A percentile compares a stretch with the other conserved stretches of the same genome.
These are phyloP conservation scores for Tuber calosporum DNA, from an alignment of 495 filamentous ascomycete species.

Conservation along the genomic window DNA sequence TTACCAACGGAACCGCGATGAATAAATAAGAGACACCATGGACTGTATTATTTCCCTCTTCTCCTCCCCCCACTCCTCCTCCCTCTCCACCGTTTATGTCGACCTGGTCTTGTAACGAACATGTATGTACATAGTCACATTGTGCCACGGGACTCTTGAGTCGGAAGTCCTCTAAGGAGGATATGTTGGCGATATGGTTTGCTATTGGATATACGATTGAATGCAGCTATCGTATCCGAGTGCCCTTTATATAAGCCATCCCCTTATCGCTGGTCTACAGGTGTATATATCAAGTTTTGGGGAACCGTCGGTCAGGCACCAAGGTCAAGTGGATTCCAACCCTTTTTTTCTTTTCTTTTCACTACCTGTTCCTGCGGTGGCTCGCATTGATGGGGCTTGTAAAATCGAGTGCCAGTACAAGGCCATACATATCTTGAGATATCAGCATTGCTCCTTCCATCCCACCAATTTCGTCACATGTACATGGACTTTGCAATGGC, in stretches of 20 bases:
- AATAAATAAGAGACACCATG: slow-evolving; percentile 5
- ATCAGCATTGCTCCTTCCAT: neutral
- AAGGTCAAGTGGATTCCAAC: neutral
- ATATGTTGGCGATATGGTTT: neutral
- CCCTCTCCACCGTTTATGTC: neutral
- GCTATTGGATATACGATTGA: neutral
- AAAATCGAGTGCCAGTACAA: neutral
- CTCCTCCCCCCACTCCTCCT: neutral
- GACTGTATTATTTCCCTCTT: neutral
- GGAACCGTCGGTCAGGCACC: neutral
- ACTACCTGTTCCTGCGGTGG: neutral
- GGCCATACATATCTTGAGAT: neutral
- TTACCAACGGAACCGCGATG: slow-evolving; percentile 55
- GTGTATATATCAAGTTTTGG: neutral
- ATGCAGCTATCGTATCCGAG: neutral
- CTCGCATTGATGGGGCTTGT: neutral
- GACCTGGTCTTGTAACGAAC: neutral
- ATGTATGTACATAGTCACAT: neutral
- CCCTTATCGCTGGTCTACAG: neutral
- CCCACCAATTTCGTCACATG: neutral
- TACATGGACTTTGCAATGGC: neutral
- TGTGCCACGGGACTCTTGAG: neutral
- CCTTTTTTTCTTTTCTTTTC: neutral
- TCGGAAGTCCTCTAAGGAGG: neutral
- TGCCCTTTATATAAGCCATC: neutral